phyloP scores from a whole-genome alignment of 1,284 basidiomycete species.

The Boletellus deceptivus region DNA sequence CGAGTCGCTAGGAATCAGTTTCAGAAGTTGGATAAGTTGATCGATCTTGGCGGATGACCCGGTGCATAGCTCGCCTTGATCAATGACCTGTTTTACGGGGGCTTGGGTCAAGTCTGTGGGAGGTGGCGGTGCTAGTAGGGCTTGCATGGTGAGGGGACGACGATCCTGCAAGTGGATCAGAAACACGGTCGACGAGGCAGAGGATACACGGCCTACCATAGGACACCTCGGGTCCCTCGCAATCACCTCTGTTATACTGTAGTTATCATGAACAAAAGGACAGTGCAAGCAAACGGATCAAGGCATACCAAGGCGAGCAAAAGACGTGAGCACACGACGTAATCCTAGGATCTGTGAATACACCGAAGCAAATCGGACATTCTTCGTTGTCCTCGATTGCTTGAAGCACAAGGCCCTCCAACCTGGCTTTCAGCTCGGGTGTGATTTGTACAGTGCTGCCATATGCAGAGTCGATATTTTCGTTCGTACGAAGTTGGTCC shows the following conservation, averaged over 20 bases:
- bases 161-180: conserved; percentile 56
- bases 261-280: conserved; percentile 7
- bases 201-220: conserved; percentile 50
- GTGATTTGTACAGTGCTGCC: conserved; percentile 40
- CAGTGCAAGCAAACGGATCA: not conserved
- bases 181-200: not conserved
- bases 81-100: conserved; percentile 39
- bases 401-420: conserved; percentile 65
- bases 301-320: conserved; percentile 65
- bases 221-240: conserved; percentile 72
- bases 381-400: conserved; percentile 83
- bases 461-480: conserved; percentile 34
- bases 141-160: conserved; percentile 53
- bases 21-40: conserved; percentile 71
- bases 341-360: conserved; percentile 69
- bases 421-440: conserved; percentile 47
- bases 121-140: conserved; percentile 68
- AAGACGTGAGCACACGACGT: conserved; percentile 78
- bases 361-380: conserved; percentile 75
- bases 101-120: conserved; percentile 66
- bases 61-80: conserved; percentile 42
- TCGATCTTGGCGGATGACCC: conserved; percentile 82
- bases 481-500: conserved; percentile 54
- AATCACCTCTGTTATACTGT: conserved; percentile 67
- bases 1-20: conserved; percentile 63